Evolutionary conservation across 148 eudicot species (phyloP), one percentile per base, ranked within the genome.

Genomic region (Rhododendron ovatum): DNA sequence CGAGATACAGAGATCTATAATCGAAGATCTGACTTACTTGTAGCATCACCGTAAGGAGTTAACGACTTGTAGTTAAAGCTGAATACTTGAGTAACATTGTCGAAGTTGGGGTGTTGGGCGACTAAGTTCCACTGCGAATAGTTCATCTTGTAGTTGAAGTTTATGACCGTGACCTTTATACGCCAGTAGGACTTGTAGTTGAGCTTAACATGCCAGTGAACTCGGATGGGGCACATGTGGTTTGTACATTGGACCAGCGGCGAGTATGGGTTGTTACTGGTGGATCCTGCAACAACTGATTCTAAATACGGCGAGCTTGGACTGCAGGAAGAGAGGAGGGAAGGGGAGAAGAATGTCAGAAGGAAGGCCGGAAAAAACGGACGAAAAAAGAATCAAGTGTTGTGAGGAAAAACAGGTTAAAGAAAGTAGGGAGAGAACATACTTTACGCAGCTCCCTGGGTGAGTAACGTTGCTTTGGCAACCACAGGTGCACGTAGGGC

Each of bases 211-310:
- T 91, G 94, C 93, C 93, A 92, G 83, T 92, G 94, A 86, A 92
- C 53, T 61, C 94, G 87, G 81, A 92, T 69, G 17, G 94, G 94
- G 84, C 94, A 92, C 94, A 91, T 92, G 81, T 92, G 94, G 78
- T 57, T 87, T 1, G 93, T 92, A 84, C 93, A 92, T 39, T 86
- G 94, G 35, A 92, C 91, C 80, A 92, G 82, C 17, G 92, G 91
- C 1, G 91, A n/a, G 81, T 85, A 81, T 83, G 80, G 76, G 73
- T 85, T 89, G 18, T 48, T 90, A 50, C 11, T 59, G 35, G 74
- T 67, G 11, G 91, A 30, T 14, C 83, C 84, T 75, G 91, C 81
- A 78, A 91, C 90, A 61, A 90, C 92, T 15, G 92, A 90, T 41
- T 89, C 90, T 86, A 91, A 83, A 84, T 89, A 80, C 4, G 92